A percentile compares a stretch with the other conserved stretches of the same genome.
Evolutionary conservation across 2,329 filamentous ascomycete genomes (phyloP).

Genomic region (Dactylella cylindrospora): DNA sequence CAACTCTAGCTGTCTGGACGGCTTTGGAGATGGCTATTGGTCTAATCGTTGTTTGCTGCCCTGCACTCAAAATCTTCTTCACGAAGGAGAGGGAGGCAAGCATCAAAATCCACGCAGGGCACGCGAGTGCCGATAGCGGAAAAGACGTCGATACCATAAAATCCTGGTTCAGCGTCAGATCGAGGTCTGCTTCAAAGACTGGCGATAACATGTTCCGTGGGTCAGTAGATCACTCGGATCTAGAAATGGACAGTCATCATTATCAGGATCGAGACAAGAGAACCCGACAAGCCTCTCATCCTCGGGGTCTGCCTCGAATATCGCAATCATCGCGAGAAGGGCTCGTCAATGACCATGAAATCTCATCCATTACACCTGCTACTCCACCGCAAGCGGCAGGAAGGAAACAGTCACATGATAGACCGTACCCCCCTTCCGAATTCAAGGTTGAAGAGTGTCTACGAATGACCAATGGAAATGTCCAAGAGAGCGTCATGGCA

Average conservation of each 20-base stretch:
- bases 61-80: slow-evolving; percentile 14
- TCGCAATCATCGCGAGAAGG: slow-evolving; percentile 24
- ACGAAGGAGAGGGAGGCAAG: slow-evolving; percentile 7
- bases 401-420: slow-evolving; percentile 21
- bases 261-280: too few relatives aligned
- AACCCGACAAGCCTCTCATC: slow-evolving; percentile 23
- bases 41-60: slow-evolving; percentile 25
- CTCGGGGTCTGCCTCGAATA: slow-evolving; percentile 17
- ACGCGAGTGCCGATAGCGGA: slow-evolving; percentile 1
- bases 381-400: slow-evolving; percentile 3
- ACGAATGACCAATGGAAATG: slow-evolving; percentile 36
- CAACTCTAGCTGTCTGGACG: slow-evolving; percentile 33
- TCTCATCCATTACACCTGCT: not conserved
- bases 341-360: slow-evolving; percentile 16
- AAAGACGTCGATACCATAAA: slow-evolving; percentile 30
- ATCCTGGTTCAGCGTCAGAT: slow-evolving; percentile 27
- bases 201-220: slow-evolving; percentile 27
- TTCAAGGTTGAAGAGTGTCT: slow-evolving; percentile 43
- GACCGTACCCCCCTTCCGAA: slow-evolving; percentile 31
- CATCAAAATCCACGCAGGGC: slow-evolving; percentile 9
- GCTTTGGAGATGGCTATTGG: slow-evolving; percentile 31
- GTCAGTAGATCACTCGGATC: slow-evolving; percentile 12
- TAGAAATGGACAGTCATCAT: slow-evolving; percentile 30
- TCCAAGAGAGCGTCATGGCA: slow-evolving; percentile 36
- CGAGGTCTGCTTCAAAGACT: slow-evolving; percentile 21